These are phyloP conservation scores for Fusarium agapanthi DNA, from an alignment of 2,329 filamentous ascomycete genomes.

Conservation along the genomic window DNA sequence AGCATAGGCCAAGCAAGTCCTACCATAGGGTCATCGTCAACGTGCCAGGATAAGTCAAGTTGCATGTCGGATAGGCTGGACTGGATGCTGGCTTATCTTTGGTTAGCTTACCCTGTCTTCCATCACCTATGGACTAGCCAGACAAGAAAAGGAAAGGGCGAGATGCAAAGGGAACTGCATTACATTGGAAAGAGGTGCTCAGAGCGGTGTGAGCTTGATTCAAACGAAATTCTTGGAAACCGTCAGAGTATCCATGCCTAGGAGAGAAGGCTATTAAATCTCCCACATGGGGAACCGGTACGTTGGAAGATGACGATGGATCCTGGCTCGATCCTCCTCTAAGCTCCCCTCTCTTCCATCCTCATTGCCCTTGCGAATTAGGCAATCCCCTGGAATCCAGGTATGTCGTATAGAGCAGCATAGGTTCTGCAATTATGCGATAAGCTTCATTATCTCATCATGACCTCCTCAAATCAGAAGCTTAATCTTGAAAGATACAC, in stretches of 20 bases:
- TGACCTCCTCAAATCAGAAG: not conserved
- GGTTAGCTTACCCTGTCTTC: slow-evolving; percentile 22
- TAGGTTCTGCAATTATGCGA: not conserved
- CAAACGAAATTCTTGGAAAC: slow-evolving; percentile 3
- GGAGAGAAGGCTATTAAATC: not conserved
- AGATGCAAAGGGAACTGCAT: slow-evolving; percentile 1
- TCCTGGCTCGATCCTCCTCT: slow-evolving; percentile 9
- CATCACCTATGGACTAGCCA: slow-evolving; percentile 10
- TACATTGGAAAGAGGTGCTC: slow-evolving; percentile 8
- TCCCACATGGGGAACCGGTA: slow-evolving; percentile 7
- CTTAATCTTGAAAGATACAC: not conserved
- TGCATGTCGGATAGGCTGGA: slow-evolving; percentile 7
- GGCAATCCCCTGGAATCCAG: not conserved
- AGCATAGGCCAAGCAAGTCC: slow-evolving; percentile 22
- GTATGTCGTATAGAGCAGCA: not conserved
- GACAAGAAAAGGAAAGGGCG: slow-evolving; percentile 18
- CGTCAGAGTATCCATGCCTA: not conserved
- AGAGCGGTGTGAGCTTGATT: slow-evolving; percentile 15
- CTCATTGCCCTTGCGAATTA: slow-evolving; percentile 19
- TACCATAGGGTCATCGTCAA: slow-evolving; percentile 18
- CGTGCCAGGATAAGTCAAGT: slow-evolving; percentile 10
- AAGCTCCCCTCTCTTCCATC: not conserved
- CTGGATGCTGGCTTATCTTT: slow-evolving; percentile 13
- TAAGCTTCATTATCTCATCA: not conserved
- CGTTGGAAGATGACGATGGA: slow-evolving; percentile 26